Evolutionary conservation across 306 rosid genomes (phyloP).

Genomic region (Cucumis sativus): DNA sequence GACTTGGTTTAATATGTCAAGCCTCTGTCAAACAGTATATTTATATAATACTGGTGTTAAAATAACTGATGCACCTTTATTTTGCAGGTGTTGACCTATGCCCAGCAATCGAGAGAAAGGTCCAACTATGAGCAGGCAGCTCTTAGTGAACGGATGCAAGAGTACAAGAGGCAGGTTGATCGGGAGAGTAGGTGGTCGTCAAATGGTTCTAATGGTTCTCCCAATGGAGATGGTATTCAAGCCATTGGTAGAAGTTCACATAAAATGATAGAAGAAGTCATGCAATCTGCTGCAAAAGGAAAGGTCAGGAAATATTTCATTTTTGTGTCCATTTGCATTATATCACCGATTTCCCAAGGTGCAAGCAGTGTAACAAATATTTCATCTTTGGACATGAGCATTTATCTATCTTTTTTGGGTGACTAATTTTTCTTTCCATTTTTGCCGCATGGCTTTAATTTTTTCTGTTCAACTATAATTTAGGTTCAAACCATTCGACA

Average conservation of each 20-base stretch:
- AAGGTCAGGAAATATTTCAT: slow-evolving; percentile 37
- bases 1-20: not conserved
- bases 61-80: not conserved
- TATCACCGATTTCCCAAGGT: not conserved
- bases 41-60: not conserved
- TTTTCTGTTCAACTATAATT: slow-evolving; percentile 1
- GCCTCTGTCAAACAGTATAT: not conserved
- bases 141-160: slow-evolving; percentile 98
- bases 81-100: slow-evolving; percentile 90
- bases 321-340: not conserved
- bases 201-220: slow-evolving; percentile 87
- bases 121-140: slow-evolving; percentile 99
- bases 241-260: slow-evolving; percentile 99
- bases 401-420: not conserved
- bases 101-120: slow-evolving; percentile 96
- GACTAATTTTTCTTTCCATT: not conserved
- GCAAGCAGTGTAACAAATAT: no score
- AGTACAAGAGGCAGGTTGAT: slow-evolving; percentile 86
- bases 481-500: slow-evolving; percentile 99
- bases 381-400: not conserved
- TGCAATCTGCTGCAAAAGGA: slow-evolving; percentile 99
- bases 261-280: slow-evolving; percentile 98
- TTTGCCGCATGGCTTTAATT: no score
- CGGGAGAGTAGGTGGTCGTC: slow-evolving; percentile 96
- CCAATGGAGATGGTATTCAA: slow-evolving; percentile 98